Base-by-base conservation (phyloP, 345 rosid genomes). In the Eutrema heterophyllum region DNA sequence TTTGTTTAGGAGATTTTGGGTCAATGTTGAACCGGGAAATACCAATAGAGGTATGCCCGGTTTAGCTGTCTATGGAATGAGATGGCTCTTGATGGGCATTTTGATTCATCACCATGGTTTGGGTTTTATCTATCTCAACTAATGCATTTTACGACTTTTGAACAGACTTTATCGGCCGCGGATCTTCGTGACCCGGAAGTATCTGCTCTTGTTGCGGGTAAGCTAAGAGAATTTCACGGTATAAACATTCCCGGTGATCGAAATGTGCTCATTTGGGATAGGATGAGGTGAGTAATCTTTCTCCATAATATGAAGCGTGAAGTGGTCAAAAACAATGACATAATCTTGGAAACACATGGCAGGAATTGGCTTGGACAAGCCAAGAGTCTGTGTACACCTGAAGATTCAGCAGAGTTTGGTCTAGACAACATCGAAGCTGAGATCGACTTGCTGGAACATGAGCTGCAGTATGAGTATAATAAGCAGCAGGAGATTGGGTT, bases 211-310 rank as follows among this genome's bases (percentile, higher is more conserved):
- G 52, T 88, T 72, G 92, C 97, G 5, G 83, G 87, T 68, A 91
- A 85, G 79, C 73, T 91, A 85, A 85, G 86, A 84, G 94, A 89
- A 69, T 91, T 93, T 65, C 94, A 93, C 75, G 63, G 77, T 70
- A 90, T 91, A 14, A 85, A 85, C 30, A 79, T 93, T 82, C 90
- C 89, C 4, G 86, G 94, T 67, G 70, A 85, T 5, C 67, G 74
- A 79, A 78, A 63, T 54, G 82, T 80, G 21, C 48, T 70, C 55
- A 75, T 91, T 32, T 93, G 98, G 98, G 86, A 80, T 49, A 83
- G 89, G 73, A 73, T 84, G 82, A 84, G 87, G 97, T 88, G 77
- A 52, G 45, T 26, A 26, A 67, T 45, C n/a, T 55, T 64, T 65
- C 7, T 36, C 1, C 32, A 1, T 41, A 52, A 7, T 5, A 40